phyloP scores from a whole-genome alignment of 1,284 basidiomycete species.

The Microbotryum saponariae region DNA sequence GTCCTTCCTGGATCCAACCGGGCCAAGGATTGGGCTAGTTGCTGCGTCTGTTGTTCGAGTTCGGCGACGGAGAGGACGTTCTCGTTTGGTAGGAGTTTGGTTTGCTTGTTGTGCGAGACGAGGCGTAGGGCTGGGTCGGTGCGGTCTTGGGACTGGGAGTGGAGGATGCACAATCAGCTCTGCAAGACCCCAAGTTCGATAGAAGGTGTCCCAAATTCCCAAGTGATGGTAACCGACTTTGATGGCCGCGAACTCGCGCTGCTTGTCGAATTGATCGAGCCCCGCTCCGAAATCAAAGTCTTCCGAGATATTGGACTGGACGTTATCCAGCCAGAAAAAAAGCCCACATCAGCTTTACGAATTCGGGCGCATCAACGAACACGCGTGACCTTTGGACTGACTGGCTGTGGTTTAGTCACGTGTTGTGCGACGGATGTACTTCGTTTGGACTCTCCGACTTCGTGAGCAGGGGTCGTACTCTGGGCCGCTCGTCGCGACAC shows the following conservation, averaged over 20 bases:
- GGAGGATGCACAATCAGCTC: too few relatives aligned
- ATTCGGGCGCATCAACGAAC: too few relatives aligned
- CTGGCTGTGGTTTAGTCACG: too few relatives aligned
- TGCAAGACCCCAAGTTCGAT: background rate
- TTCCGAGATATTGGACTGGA: conserved; percentile 3
- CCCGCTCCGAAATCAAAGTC: conserved; percentile 33
- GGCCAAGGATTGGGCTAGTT: background rate
- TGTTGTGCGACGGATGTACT: too few relatives aligned
- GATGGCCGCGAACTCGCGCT: conserved; percentile 29
- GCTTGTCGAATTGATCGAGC: conserved; percentile 32
- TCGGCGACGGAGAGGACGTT: conserved; percentile 23
- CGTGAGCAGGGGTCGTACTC: too few relatives aligned
- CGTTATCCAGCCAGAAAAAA: too few relatives aligned
- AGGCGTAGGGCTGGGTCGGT: conserved; percentile 33
- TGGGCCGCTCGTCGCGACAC: too few relatives aligned
- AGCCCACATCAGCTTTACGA: too few relatives aligned
- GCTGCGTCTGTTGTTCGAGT: conserved; percentile 17
- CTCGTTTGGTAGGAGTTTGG: conserved; percentile 23
- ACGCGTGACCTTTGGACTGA: too few relatives aligned
- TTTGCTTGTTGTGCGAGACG: conserved; percentile 34
- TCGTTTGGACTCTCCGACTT: too few relatives aligned
- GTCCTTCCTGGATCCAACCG: background rate
- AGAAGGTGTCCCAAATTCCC: background rate
- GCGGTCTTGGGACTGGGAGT: conserved; percentile 23
- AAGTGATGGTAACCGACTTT: conserved; percentile 3